Evolutionary conservation across 2,329 filamentous ascomycete genomes (phyloP), one percentile per base, ranked within the genome.

Genomic region (Elsinoe batatas): DNA sequence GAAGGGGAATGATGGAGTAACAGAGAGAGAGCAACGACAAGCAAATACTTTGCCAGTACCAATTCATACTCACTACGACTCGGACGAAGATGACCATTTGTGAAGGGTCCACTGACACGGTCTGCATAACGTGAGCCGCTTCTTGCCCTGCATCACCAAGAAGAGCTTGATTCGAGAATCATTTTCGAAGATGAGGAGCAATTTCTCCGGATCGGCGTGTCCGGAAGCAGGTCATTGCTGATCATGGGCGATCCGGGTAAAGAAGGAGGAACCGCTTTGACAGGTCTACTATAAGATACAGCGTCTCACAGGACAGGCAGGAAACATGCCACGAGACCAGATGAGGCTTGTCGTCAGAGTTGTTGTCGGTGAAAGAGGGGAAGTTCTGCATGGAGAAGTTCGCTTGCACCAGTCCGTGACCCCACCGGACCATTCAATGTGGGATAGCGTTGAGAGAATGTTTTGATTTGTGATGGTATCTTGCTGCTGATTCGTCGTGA

Each of bases 151-250:
- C n/a, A 18, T 35, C 15, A n/a, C 3, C 26, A 8, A 17, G 3
- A 26, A 46, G 18, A 40, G 26, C 38, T 33, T 20, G 35, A 40
- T 43, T 11, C 36, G 33, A 32, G 30, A 38, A 15, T 26, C 33
- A 46, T 32, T 38, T 5, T 46, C 30, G 32, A 44, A 37, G 53
- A 32, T 47, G 53, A 50, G 53, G 57, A 54, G 49, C 15, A 56
- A 56, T 56, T 58, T 56, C 44, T 58, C 57, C 57, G 57, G 57
- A 58, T 58, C 57, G 36, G 18, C 47, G 33, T 15, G 44, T 13
- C 40, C 44, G 30, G 30, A 49, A 30, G 44, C 30, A 49, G 33
- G 32, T 37, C 32, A 17, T n/a, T 18, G 47, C 7, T 37, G 47
- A 51, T 51, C 32, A 38, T 30, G 26, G 17, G 47, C 11, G 32